These are phyloP conservation scores for Argentina anserina DNA, from an alignment of 306 rosid genomes.

Conservation along the genomic window DNA sequence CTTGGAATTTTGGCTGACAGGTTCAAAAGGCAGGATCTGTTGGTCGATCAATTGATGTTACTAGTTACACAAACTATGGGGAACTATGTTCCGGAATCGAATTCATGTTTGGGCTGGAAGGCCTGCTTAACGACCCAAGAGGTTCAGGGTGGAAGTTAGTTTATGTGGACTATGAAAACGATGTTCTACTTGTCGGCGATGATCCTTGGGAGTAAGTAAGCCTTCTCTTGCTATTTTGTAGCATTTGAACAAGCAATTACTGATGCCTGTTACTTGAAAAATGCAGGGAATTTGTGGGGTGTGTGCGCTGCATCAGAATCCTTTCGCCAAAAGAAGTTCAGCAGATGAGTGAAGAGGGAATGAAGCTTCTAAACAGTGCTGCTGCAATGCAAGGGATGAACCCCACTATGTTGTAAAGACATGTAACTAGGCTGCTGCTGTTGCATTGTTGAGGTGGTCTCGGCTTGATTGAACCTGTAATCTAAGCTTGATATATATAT, in stretches of 20 bases:
- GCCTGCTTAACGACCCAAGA: constrained; percentile 77
- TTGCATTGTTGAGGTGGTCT: background rate
- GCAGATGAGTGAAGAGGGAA: constrained; percentile 97
- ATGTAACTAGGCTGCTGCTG: background rate
- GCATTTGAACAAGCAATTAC: background rate
- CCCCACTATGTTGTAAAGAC: constrained; percentile 27
- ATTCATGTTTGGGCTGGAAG: constrained; percentile 90
- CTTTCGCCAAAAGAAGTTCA: constrained; percentile 84
- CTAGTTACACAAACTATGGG: constrained; percentile 71
- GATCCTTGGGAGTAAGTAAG: constrained; percentile 96
- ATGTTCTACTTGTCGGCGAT: constrained; percentile 88
- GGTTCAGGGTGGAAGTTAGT: constrained; percentile 93
- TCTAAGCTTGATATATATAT: background rate
- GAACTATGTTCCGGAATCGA: constrained; percentile 76
- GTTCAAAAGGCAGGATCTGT: constrained; percentile 96
- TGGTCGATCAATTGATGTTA: constrained; percentile 89
- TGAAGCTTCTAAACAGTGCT: constrained; percentile 87
- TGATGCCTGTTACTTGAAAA: background rate
- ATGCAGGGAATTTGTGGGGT: constrained; percentile 86
- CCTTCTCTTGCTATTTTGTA: background rate
- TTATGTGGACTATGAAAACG: constrained; percentile 86
- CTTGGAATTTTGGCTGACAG: constrained; percentile 33
- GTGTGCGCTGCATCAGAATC: constrained; percentile 84
- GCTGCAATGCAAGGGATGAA: constrained; percentile 77
- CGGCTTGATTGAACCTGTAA: background rate